These are phyloP conservation scores for Aspergillus texensis DNA, from an alignment of 2,329 filamentous ascomycete genomes.

Conservation along the genomic window DNA sequence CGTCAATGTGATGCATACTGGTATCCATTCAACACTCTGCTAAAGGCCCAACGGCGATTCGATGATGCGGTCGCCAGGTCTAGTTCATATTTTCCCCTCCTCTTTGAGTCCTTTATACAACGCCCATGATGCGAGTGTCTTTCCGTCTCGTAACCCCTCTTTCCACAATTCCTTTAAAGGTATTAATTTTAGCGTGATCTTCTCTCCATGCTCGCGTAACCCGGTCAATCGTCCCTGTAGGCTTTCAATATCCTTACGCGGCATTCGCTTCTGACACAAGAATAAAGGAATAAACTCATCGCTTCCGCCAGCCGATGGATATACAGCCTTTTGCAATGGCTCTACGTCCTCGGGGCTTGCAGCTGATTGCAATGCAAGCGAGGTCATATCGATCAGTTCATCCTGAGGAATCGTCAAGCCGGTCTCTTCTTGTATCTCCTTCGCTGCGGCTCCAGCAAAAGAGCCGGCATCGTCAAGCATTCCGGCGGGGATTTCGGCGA, in stretches of 20 bases:
- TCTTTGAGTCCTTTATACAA: slow-evolving; percentile 56
- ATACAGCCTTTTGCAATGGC: slow-evolving; percentile 52
- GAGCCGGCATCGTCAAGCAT: slow-evolving; percentile 61
- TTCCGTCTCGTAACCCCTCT: slow-evolving; percentile 58
- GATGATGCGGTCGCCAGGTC: not conserved
- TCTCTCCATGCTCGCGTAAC: slow-evolving; percentile 58
- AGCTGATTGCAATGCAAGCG: slow-evolving; percentile 45
- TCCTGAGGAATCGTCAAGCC: slow-evolving; percentile 52
- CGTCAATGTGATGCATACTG: not conserved
- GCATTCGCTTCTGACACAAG: slow-evolving; percentile 57
- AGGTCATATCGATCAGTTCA: slow-evolving; percentile 59
- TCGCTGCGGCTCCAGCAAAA: slow-evolving; percentile 58
- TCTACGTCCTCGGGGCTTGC: slow-evolving; percentile 30
- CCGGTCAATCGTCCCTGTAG: slow-evolving; percentile 59
- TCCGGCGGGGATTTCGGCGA: slow-evolving; percentile 61
- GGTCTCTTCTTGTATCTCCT: slow-evolving; percentile 61
- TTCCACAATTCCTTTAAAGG: slow-evolving; percentile 56
- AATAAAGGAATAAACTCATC: slow-evolving; percentile 64
- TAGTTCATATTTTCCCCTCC: slow-evolving; percentile 46
- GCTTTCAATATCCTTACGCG: slow-evolving; percentile 50
- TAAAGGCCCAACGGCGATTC: not conserved
- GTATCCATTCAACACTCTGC: not conserved
- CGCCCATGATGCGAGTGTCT: slow-evolving; percentile 58
- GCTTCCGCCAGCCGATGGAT: slow-evolving; percentile 58
- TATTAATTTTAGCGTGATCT: slow-evolving; percentile 61